A percentile compares a stretch with the other conserved stretches of the same genome.
Evolutionary conservation across 1,284 basidiomycete species (phyloP).

Genomic region (Ceratobasidium sp.): DNA sequence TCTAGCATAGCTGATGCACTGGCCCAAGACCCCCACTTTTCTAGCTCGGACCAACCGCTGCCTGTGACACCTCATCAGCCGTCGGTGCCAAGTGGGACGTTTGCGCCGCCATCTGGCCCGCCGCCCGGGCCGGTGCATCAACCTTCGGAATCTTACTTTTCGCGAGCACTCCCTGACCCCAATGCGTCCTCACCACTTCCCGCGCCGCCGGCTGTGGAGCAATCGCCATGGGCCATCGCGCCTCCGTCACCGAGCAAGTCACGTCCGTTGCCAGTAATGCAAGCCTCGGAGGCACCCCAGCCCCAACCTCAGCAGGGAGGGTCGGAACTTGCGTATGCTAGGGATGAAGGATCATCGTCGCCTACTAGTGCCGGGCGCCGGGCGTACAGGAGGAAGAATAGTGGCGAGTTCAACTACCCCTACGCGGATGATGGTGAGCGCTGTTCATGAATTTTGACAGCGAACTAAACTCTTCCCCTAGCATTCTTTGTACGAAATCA

Average conservation of each 20-base stretch:
- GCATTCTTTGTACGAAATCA: slow-evolving; percentile 24
- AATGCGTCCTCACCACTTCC: neutral
- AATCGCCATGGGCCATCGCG: slow-evolving; percentile 20
- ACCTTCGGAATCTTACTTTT: slow-evolving; percentile 61
- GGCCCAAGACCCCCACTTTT: slow-evolving; percentile 21
- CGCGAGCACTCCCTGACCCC: slow-evolving; percentile 23
- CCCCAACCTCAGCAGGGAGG: slow-evolving; percentile 1
- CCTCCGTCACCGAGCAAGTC: slow-evolving; percentile 34
- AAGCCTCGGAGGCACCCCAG: neutral
- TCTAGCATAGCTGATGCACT: slow-evolving; percentile 38
- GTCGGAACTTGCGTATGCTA: slow-evolving; percentile 2
- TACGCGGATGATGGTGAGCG: slow-evolving; percentile 18
- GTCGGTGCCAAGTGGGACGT: slow-evolving; percentile 52
- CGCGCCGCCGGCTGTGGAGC: slow-evolving; percentile 21
- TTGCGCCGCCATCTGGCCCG: slow-evolving; percentile 51
- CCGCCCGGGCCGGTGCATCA: slow-evolving; percentile 24
- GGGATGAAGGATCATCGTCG: neutral
- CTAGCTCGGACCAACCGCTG: slow-evolving; percentile 12
- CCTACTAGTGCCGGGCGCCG: neutral
- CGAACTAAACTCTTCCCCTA: neutral
- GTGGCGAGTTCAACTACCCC: slow-evolving; percentile 26
- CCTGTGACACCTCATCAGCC: slow-evolving; percentile 49
- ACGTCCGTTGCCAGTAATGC: slow-evolving; percentile 22
- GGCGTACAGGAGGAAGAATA: slow-evolving; percentile 14
- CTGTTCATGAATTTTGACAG: neutral